phyloP scores from a whole-genome alignment of 345 rosid genomes.

The Eucalyptus cloeziana region DNA sequence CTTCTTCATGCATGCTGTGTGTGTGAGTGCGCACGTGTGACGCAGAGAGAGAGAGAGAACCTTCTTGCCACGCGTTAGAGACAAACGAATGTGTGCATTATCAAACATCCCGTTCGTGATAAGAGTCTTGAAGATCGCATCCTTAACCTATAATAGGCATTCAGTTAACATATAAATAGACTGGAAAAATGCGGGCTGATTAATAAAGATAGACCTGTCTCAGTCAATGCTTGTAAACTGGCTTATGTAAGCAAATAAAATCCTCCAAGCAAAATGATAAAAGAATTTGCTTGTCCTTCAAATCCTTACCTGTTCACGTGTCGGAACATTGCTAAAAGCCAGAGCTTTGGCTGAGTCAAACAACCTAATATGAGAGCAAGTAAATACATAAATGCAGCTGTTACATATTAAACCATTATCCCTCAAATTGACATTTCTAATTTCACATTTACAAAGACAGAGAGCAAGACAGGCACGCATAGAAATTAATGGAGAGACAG shows the following conservation, averaged over 20 bases:
- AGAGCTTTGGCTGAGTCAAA: constrained; percentile 89
- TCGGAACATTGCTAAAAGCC: constrained; percentile 70
- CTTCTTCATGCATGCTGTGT: neutral
- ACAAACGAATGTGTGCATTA: constrained; percentile 71
- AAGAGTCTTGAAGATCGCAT: constrained; percentile 75
- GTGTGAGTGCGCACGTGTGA: rapidly evolving
- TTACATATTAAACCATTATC: neutral
- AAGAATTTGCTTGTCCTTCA: neutral
- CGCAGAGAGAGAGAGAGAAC: neutral
- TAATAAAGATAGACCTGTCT: neutral
- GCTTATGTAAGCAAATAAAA: neutral
- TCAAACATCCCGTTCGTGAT: constrained; percentile 80
- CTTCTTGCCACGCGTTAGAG: constrained; percentile 88
- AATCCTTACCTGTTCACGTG: constrained; percentile 54
- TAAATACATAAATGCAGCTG: neutral
- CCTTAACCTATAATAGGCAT: constrained; percentile 45
- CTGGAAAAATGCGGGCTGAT: neutral
- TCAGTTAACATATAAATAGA: neutral
- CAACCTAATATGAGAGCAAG: constrained; percentile 25
- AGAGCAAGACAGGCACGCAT: neutral
- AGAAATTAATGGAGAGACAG: neutral
- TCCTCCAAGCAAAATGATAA: neutral
- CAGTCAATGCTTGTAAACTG: neutral
- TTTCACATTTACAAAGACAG: neutral
- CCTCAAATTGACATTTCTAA: neutral